phyloP scores from a whole-genome alignment of 1,284 basidiomycete genomes.

The Xerocomus tenax region DNA sequence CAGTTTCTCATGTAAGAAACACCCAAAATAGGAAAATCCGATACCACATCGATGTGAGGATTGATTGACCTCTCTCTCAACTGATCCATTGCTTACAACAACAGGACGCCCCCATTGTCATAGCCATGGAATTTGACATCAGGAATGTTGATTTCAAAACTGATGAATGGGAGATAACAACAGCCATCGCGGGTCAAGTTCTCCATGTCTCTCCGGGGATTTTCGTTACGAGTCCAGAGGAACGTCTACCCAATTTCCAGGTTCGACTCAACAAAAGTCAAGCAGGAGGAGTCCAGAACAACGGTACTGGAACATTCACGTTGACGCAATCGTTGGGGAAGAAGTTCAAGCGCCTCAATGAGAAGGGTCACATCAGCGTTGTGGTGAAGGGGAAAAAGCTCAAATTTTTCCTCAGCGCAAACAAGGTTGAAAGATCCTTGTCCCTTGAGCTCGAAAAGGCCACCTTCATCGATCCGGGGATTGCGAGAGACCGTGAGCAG shows the following conservation, averaged over 20 bases:
- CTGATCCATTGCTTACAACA: not conserved
- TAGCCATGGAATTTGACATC: slow-evolving; percentile 46
- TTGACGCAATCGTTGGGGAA: slow-evolving; percentile 31
- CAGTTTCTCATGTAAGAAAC: too few relatives aligned
- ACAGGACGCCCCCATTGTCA: not conserved
- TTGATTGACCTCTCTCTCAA: not conserved
- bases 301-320: slow-evolving; percentile 51
- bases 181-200: slow-evolving; percentile 40
- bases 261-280: slow-evolving; percentile 43
- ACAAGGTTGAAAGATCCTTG: slow-evolving; percentile 18
- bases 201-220: slow-evolving; percentile 43
- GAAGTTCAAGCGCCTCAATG: slow-evolving; percentile 42
- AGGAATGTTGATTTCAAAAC: slow-evolving; percentile 39
- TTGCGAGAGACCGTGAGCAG: slow-evolving; percentile 45
- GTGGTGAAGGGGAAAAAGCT: slow-evolving; percentile 34
- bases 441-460: slow-evolving; percentile 45
- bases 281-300: slow-evolving; percentile 47
- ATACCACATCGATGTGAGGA: not conserved
- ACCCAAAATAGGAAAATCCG: not conserved
- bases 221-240: slow-evolving; percentile 31
- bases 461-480: slow-evolving; percentile 52
- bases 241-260: slow-evolving; percentile 47
- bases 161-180: slow-evolving; percentile 50
- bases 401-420: slow-evolving; percentile 20
- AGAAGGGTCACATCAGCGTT: slow-evolving; percentile 30